Conservation (phyloP, 164 flowering plant genomes). For the Saururus chinensis region DNA sequence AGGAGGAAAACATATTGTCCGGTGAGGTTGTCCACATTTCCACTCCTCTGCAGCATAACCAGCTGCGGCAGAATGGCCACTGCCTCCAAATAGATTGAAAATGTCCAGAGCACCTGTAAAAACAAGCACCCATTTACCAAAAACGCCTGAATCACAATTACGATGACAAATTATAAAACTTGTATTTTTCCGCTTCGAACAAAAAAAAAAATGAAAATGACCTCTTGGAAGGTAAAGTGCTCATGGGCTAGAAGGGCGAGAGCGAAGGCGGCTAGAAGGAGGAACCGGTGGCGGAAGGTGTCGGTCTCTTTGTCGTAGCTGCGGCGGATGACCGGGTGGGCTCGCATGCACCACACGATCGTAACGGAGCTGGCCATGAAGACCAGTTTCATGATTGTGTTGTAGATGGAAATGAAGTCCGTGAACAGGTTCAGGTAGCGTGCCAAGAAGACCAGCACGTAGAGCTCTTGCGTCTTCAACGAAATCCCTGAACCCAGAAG, state of each 20-base stretch:
- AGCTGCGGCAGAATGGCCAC: conserved; percentile 91
- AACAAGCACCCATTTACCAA: neutral
- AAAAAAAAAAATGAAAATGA: conserved; percentile 10
- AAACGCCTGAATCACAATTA: neutral
- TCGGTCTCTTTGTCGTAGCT: conserved; percentile 69
- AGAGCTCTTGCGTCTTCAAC: conserved; percentile 87
- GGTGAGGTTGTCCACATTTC: conserved; percentile 86
- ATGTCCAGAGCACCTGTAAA: conserved; percentile 80
- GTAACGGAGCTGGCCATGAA: conserved; percentile 66
- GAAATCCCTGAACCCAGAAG: conserved; percentile 50
- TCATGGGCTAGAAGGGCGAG: conserved; percentile 60
- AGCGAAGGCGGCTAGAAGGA: conserved; percentile 30
- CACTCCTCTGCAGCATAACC: conserved; percentile 76
- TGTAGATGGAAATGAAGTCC: conserved; percentile 67
- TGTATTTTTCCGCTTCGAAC: neutral
- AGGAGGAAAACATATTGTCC: conserved; percentile 87
- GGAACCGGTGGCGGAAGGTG: conserved; percentile 67
- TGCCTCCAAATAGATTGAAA: conserved; percentile 90
- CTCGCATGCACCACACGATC: conserved; percentile 83
- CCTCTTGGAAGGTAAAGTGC: conserved; percentile 72
- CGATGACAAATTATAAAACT: neutral
- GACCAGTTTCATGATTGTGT: conserved; percentile 79
- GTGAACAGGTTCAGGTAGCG: conserved; percentile 82
- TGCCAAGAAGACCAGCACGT: conserved; percentile 63
- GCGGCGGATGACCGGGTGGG: conserved; percentile 42